A percentile compares a stretch with the other conserved stretches of the same genome.
phyloP scores from a whole-genome alignment of 164 flowering plant species.

The Stephania cephalantha region DNA sequence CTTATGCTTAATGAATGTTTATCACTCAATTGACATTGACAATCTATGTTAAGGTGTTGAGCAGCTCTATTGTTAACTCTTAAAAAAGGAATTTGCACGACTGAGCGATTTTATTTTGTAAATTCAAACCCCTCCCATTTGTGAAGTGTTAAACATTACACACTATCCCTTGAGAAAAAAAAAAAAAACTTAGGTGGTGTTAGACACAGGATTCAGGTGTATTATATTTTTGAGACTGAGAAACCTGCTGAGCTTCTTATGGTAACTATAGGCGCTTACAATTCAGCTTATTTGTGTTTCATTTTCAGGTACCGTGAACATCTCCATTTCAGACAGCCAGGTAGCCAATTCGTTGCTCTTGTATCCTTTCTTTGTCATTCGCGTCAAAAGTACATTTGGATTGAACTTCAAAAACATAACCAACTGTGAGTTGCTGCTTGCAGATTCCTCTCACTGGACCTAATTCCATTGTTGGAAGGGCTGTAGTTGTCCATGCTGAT shows the following conservation, averaged over 20 bases:
- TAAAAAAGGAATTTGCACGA: not conserved
- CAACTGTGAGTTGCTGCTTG: conserved; percentile 11
- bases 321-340: conserved; percentile 68
- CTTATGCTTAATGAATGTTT: not conserved
- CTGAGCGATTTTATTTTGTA: not conserved
- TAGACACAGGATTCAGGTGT: too few relatives aligned
- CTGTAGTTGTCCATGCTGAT: conserved; percentile 96
- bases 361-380: not conserved
- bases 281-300: not conserved
- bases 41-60: not conserved
- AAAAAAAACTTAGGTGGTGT: too few relatives aligned
- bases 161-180: too few relatives aligned
- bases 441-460: conserved; percentile 91
- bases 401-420: not conserved
- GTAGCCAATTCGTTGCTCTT: conserved; percentile 25
- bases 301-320: conserved; percentile 55
- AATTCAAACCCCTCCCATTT: not conserved
- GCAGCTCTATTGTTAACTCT: not conserved
- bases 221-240: not conserved
- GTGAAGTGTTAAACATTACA: too few relatives aligned
- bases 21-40: not conserved
- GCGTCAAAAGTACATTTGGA: not conserved
- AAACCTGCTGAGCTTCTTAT: not conserved
- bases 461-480: conserved; percentile 86
- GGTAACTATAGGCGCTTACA: not conserved